Conservation (phyloP, 2,329 filamentous ascomycete species). For the Paecilomyces variotii region DNA sequence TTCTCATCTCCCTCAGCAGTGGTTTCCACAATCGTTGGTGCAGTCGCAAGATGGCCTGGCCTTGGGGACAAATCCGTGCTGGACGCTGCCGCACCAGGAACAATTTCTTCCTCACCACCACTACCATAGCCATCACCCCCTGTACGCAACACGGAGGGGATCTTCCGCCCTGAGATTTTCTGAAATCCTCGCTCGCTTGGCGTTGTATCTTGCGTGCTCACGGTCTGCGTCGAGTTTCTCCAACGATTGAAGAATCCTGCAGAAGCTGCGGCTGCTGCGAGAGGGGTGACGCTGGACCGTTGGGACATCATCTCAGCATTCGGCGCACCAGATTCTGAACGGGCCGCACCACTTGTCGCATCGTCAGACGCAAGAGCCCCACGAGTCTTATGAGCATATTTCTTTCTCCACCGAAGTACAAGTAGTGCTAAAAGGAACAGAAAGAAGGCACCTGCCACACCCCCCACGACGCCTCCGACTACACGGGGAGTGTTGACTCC, state of each 20-base stretch:
- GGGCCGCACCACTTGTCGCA: conserved; percentile 8
- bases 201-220: conserved; percentile 24
- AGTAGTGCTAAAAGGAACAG: conserved; percentile 37
- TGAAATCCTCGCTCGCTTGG: conserved; percentile 42
- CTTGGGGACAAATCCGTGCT: conserved; percentile 13
- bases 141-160: conserved; percentile 38
- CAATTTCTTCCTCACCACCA: conserved; percentile 20
- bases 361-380: conserved; percentile 18
- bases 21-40: conserved; percentile 7
- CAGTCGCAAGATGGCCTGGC: conserved; percentile 9
- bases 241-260: conserved; percentile 33
- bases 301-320: conserved; percentile 26
- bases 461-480: conserved; percentile 56
- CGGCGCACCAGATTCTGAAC: conserved; percentile 3
- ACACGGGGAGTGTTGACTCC: conserved; percentile 43
- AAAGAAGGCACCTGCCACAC: conserved; percentile 49
- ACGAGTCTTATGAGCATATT: conserved; percentile 10
- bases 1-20: conserved; percentile 1
- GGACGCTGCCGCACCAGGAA: conserved; percentile 18
- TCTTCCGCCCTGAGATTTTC: conserved; percentile 42
- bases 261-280: conserved; percentile 31
- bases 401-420: conserved; percentile 12
- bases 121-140: conserved; percentile 41
- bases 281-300: conserved; percentile 29
- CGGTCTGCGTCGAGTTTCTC: conserved; percentile 28